Base-by-base conservation (phyloP, 2,329 filamentous ascomycete genomes). In the Arthrinium phaeospermum region DNA sequence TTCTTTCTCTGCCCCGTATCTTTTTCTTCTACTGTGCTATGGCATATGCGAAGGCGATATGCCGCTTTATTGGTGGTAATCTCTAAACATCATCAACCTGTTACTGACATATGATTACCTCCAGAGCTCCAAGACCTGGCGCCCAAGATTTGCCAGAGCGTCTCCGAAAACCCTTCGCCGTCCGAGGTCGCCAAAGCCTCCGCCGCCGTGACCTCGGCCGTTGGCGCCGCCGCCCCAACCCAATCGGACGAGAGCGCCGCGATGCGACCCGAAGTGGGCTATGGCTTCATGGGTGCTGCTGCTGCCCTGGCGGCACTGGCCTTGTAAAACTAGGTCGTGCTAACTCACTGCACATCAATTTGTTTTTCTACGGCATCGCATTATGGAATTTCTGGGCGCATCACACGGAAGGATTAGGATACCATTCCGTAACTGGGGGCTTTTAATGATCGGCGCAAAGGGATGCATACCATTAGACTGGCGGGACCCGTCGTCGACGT, bases 141-240 rank as follows among this genome's bases (percentile, higher is more conserved):
- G 7, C 71, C 64, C 34, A 57, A 79, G 64, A 80, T 81, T 71
- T 81, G 80, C 73, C 68, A 51, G 68, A 75, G 72, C 27, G 78
- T 76, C 14, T 61, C 69, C 4, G 68, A 74, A 19, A 77, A 78
- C 71, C 76, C 79, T 14, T 73, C 75, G 51, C 68, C 76, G 3
- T 73, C 78, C 24, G 78, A 75, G n/a, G 74, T 80, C 27, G 78
- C 79, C 12, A 77, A 77, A n/a, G 79, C 79, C 22, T 80, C 80
- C 5, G 75, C 71, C 67, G 72, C 79, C 53, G 72, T 80, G 71
- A 74, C 76, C 13, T 78, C 79, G 0, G 79, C 75, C 51, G 72
- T 74, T 27, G 70, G 47, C 49, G 70, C 73, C 5, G 70, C 76
- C 4, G 74, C 73, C 2, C 67, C 78, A 5, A 76, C 72, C 12